Conservation (phyloP, 1,284 basidiomycete genomes). For the Melampsora americana region DNA sequence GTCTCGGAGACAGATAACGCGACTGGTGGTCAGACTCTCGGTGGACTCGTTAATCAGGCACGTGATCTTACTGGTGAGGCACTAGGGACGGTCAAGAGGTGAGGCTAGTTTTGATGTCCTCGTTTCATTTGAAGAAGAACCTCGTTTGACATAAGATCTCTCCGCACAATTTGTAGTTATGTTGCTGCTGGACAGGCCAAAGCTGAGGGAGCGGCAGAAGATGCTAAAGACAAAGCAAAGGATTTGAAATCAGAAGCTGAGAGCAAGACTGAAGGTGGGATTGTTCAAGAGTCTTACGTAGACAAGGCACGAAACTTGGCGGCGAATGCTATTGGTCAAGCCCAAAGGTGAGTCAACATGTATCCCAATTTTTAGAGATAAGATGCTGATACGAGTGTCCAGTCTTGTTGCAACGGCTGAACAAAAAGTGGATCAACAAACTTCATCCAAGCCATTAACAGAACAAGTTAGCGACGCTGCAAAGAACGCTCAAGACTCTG, state of each 20-base stretch:
- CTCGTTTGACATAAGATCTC: neutral
- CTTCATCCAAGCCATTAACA: neutral
- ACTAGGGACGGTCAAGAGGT: neutral
- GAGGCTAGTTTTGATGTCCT: neutral
- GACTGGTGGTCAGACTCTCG: neutral
- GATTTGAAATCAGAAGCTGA: neutral
- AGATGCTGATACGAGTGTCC: neutral
- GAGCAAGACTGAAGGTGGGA: neutral
- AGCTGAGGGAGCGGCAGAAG: neutral
- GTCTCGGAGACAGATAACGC: neutral
- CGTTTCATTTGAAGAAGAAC: neutral
- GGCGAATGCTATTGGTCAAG: neutral
- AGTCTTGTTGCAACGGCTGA: neutral
- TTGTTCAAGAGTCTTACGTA: neutral
- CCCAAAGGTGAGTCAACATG: neutral
- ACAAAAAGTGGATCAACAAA: neutral
- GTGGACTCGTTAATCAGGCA: neutral
- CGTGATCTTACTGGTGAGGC: neutral
- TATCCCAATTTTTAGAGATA: neutral
- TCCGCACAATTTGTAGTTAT: neutral
- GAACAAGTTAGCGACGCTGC: neutral
- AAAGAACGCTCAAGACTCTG: neutral
- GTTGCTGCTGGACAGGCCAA: neutral
- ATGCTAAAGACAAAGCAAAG: neutral
- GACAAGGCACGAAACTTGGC: neutral